Evolutionary conservation across 2,329 filamentous ascomycete genomes (phyloP).

Genomic region (Dactylellina parvicollis): DNA sequence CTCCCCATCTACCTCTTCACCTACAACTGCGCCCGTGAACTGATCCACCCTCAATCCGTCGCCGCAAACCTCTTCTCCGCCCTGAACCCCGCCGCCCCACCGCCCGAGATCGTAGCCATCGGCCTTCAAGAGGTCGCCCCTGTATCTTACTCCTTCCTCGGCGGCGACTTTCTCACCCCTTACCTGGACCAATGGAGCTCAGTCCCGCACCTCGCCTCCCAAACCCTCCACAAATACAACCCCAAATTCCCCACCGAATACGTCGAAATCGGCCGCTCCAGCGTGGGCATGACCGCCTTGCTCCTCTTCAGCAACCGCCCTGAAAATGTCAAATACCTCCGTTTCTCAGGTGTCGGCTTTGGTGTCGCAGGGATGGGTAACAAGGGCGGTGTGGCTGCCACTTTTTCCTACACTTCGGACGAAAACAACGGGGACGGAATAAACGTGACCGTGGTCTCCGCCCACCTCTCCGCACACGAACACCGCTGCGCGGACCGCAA

Average conservation of each 20-base stretch:
- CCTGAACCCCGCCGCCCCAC: constrained; percentile 66
- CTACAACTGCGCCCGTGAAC: constrained; percentile 44
- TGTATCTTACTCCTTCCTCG: constrained; percentile 83
- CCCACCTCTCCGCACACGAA: constrained; percentile 90
- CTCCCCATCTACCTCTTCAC: constrained; percentile 56
- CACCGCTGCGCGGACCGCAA: constrained; percentile 79
- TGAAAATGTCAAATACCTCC: constrained; percentile 71
- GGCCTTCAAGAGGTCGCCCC: constrained; percentile 89
- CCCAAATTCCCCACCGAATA: constrained; percentile 65
- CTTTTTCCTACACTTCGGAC: constrained; percentile 69
- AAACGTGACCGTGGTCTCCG: constrained; percentile 84
- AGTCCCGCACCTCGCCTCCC: constrained; percentile 75
- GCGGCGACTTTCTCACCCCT: constrained; percentile 77
- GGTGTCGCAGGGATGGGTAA: constrained; percentile 91
- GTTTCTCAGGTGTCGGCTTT: constrained; percentile 83
- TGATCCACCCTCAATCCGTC: constrained; percentile 25
- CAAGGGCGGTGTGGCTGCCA: constrained; percentile 87
- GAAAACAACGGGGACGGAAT: constrained; percentile 61
- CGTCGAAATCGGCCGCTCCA: constrained; percentile 74
- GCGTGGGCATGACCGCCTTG: constrained; percentile 88
- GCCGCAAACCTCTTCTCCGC: constrained; percentile 71
- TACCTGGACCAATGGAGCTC: constrained; percentile 78
- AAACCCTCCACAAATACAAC: constrained; percentile 56
- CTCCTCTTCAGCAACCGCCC: constrained; percentile 81
- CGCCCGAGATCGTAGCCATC: constrained; percentile 74